Conservation (phyloP, 768 basidiomycete genomes). For the Serendipita sp. region DNA sequence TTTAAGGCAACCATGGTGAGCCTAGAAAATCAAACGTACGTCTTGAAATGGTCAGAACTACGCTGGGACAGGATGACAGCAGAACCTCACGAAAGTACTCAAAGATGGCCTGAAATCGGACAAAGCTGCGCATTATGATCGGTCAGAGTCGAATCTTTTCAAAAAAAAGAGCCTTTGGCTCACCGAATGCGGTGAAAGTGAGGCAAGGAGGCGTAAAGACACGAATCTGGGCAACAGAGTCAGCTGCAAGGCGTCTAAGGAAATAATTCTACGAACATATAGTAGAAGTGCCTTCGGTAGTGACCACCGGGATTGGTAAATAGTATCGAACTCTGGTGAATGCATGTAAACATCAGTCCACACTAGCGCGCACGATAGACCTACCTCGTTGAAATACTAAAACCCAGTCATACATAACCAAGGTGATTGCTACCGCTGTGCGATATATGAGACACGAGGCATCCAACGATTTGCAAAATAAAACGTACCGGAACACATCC, state of each 20-base stretch:
- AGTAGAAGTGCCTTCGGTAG: neutral
- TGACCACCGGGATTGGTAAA: neutral
- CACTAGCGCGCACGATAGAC: neutral
- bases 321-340: neutral
- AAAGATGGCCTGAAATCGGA: neutral
- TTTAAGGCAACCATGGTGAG: no score
- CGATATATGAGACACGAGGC: neutral
- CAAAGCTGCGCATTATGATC: neutral
- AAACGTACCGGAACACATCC: neutral
- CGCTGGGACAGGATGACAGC: neutral
- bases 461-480: neutral
- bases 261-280: neutral
- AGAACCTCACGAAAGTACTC: neutral
- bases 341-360: neutral
- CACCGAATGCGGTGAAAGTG: neutral
- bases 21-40: neutral
- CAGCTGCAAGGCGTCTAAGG: neutral
- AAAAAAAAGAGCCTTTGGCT: neutral
- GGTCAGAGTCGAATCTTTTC: no score
- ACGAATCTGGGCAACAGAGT: neutral
- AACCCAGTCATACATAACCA: neutral
- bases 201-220: neutral
- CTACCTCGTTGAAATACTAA: neutral
- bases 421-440: neutral
- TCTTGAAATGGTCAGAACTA: neutral